Base-by-base conservation (phyloP, 192 early-diverging fungal species). In the Linnemannia elongata region DNA sequence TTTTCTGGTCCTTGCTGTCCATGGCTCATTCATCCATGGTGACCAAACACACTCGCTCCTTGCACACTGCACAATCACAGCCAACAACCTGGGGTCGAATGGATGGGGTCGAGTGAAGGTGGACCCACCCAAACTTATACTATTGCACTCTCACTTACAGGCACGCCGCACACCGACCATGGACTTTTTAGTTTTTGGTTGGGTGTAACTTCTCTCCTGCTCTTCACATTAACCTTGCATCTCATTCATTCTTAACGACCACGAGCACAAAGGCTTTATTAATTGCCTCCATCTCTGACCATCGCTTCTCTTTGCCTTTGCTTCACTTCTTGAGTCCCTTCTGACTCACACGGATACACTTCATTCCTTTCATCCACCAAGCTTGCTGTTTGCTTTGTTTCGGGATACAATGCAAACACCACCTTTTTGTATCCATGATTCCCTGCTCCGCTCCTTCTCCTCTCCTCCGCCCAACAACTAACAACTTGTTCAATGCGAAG, bases 401-500 rank as follows among this genome's bases (percentile, higher is more conserved):
- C 60, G 30, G 30, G 60, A 66, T 33, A 66, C 12, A 35, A 30
- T 13, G 27, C 60, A 30, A 30, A 66, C 30, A 27, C n/a, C 55
- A 10, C 27, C n/a, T 60, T 60, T 57, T 24, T 60, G 22, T 60
- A 27, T 60, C 30, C 27, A 15, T 66, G 12, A 30, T 66, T 66
- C 60, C 30, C 30, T 66, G 55, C 55, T 66, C 60, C 60, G 60
- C 60, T 66, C 13, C 17, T 52, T 52, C 18, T 20, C 49, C 20
- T 5, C 30, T 33, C 60, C 60, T 66, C 60, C 60, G 30, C 60
- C 60, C 60, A 66, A 66, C 60, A 66, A n/a, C 7, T 6, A 13
- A 33, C 22, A 60, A 30, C 30, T 66, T 66, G 30, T 66, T 66
- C 60, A 33, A 66, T 66, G 60, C 60, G 60, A 66, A 66, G 60